Evolutionary conservation across 768 basidiomycete genomes (phyloP), one percentile per base, ranked within the genome.

Genomic region (Suillus bovinus): DNA sequence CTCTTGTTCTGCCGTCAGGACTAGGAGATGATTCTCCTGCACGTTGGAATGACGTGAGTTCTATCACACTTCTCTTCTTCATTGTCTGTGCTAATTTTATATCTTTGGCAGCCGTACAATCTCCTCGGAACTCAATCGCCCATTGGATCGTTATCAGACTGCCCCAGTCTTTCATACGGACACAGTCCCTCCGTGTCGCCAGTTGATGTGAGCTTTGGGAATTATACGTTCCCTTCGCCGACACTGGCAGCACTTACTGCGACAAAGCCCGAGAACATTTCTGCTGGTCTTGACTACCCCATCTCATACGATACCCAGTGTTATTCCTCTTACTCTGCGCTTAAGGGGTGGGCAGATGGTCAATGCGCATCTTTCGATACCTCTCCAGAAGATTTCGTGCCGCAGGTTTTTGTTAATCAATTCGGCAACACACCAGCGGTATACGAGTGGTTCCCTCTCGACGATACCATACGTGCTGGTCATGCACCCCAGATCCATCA

Each of bases 21-120:
- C 72, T 74, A 47, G 64, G 72, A 42, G 70, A 74, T 55, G 72
- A 66, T 17, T 61, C 59, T 31, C 68, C 74, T 8, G 72, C 74
- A 22, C 74, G 73, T 29, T 74, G 73, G 73, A 74, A 74, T 65
- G 70, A 74, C 67, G 74, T 74, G 64, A 74, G 72, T 65, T 63
- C 54, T 60, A 58, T 64, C 59, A 31, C 52, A 56, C 54, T 36
- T 58, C 59, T 38, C 49, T 59, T 72, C 61, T 67, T 33, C 22
- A 47, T 58, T 53, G 41, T 41, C 52, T 38, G 22, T 60, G 16
- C 36, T 63, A 61, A 70, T 41, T 54, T 68, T 64, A 66, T 67
- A 71, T 72, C 64, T 42, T 61, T 64, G 31, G 62, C 61, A 74
- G 73, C 71, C 73, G 54, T 76, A 71, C 34, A 74, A 74, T 67